phyloP scores from a whole-genome alignment of 768 basidiomycete genomes.

The Paxillus ammoniavirescens region DNA sequence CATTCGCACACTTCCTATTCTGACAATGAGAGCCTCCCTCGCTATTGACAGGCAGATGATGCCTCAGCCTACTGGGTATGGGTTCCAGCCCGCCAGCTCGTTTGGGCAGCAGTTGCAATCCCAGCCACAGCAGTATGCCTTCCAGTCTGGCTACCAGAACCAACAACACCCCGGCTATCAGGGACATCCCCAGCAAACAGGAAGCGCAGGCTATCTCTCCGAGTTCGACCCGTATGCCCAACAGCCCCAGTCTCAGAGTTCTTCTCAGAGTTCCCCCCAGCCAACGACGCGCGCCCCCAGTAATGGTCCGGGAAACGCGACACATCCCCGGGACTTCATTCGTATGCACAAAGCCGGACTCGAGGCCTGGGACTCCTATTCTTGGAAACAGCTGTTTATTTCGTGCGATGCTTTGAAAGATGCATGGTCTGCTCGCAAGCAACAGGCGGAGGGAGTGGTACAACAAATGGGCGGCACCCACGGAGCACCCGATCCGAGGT shows the following conservation, averaged over 20 bases:
- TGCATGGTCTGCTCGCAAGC: constrained; percentile 62
- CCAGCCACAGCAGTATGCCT: constrained; percentile 24
- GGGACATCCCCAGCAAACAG: constrained; percentile 24
- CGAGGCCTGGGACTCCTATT: constrained; percentile 66
- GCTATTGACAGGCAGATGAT: constrained; percentile 22
- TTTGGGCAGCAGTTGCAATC: constrained; percentile 56
- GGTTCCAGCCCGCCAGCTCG: constrained; percentile 51
- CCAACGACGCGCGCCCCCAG: background rate
- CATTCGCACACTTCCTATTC: background rate
- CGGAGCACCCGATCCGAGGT: constrained; percentile 28
- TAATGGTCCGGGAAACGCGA: constrained; percentile 28
- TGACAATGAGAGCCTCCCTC: background rate
- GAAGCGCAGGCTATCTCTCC: constrained; percentile 26
- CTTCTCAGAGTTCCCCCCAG: background rate
- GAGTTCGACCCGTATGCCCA: constrained; percentile 43
- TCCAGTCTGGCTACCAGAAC: constrained; percentile 18
- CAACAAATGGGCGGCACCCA: constrained; percentile 43
- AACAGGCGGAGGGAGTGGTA: constrained; percentile 50
- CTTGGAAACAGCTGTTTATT: constrained; percentile 70
- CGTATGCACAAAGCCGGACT: constrained; percentile 63
- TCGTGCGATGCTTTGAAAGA: constrained; percentile 63
- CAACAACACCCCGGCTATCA: constrained; percentile 31
- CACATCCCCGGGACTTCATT: constrained; percentile 70
- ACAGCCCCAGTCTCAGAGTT: constrained; percentile 11
- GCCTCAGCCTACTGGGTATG: constrained; percentile 30